Percentiles rank a stretch among this genome's conserved stretches.
phyloP scores from a whole-genome alignment of 2,329 filamentous ascomycete species.

The Cladosporium sp. region DNA sequence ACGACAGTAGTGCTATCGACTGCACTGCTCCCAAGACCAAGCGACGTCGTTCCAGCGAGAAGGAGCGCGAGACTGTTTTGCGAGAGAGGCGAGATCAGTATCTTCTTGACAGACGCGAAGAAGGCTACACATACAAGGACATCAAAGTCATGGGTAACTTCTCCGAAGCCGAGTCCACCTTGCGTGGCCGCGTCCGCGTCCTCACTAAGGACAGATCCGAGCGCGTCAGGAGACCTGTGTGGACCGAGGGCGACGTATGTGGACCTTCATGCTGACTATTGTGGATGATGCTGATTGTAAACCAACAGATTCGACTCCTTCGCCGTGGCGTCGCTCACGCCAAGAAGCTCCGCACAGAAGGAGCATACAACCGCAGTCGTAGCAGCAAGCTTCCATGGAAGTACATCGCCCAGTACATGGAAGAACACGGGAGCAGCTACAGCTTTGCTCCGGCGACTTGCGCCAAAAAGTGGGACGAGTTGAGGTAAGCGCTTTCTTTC shows the following conservation, averaged over 20 bases:
- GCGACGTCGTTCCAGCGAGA: background rate
- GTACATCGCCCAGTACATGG: conserved; percentile 56
- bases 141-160: conserved; percentile 60
- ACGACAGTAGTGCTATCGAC: background rate
- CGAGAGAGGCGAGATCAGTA: conserved; percentile 25
- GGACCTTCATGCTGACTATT: background rate
- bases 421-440: conserved; percentile 55
- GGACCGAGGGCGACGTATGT: conserved; percentile 62
- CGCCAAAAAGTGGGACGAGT: conserved; percentile 61
- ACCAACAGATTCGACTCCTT: conserved; percentile 33
- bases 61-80: background rate
- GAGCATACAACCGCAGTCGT: conserved; percentile 12
- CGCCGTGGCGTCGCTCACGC: conserved; percentile 25
- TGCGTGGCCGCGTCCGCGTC: conserved; percentile 66
- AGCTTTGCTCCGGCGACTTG: conserved; percentile 62
- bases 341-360: conserved; percentile 15
- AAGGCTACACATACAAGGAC: conserved; percentile 64
- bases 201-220: conserved; percentile 64
- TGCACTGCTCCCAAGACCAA: background rate
- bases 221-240: conserved; percentile 65
- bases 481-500: conserved; percentile 26
- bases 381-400: conserved; percentile 58
- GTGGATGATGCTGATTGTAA: background rate
- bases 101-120: conserved; percentile 55
- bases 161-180: conserved; percentile 67